Percentiles rank a stretch among this genome's conserved stretches.
These are phyloP conservation scores for Closterium sp. DNA, from an alignment of 139 green algal genomes.

Conservation along the genomic window DNA sequence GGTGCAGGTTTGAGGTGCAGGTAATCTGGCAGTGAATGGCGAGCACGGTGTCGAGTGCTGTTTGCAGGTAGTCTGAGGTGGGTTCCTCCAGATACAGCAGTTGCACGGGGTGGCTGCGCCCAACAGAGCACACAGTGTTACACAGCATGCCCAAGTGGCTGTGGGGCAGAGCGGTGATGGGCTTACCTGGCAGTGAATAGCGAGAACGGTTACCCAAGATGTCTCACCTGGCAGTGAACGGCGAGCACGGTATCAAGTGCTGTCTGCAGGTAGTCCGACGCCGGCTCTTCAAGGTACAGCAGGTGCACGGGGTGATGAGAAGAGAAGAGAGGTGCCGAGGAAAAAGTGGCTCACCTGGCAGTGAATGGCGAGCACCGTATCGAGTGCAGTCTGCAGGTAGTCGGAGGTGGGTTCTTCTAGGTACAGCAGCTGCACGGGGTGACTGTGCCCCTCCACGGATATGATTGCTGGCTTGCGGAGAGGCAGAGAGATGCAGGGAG, in stretches of 20 bases:
- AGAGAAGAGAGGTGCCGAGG: too few species aligned
- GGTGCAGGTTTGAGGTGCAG: too few species aligned
- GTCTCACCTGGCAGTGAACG: constrained; percentile 31
- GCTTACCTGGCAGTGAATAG: constrained; percentile 38
- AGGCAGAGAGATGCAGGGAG: not conserved
- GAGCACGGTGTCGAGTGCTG: too few species aligned
- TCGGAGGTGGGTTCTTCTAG: constrained; percentile 63
- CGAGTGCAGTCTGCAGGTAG: constrained; percentile 74
- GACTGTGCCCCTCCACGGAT: not conserved
- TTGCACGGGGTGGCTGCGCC: too few species aligned
- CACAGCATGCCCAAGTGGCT: too few species aligned
- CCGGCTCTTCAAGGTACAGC: constrained; percentile 63
- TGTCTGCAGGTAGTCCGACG: constrained; percentile 67
- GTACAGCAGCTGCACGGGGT: constrained; percentile 64
- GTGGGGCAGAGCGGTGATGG: too few species aligned
- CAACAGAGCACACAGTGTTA: too few species aligned
- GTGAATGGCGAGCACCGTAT: constrained; percentile 63
- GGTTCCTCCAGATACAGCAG: too few species aligned
- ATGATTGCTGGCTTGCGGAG: not conserved
- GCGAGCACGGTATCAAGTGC: constrained; percentile 73
- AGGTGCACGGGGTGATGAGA: constrained; percentile 21
- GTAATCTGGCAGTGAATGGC: too few species aligned
- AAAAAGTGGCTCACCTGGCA: not conserved
- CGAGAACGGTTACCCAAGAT: constrained; percentile 59
- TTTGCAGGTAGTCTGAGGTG: too few species aligned